Evolutionary conservation across 1,284 basidiomycete species (phyloP).

Genomic region (Pulveroboletus ridleyi): DNA sequence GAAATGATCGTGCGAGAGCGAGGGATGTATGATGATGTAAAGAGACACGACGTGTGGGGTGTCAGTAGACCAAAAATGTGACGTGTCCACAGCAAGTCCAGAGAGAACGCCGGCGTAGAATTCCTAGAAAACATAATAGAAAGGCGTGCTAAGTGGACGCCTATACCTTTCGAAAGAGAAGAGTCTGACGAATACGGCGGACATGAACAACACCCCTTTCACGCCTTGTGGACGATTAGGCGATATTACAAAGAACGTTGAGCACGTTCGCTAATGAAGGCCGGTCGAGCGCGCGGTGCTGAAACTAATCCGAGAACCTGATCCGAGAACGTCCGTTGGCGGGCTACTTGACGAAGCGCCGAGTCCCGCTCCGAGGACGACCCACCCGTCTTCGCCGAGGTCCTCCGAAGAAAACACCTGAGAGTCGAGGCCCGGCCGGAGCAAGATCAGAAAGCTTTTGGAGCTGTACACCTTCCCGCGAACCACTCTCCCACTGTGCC

Average conservation of each 20-base stretch:
- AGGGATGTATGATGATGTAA: constrained; percentile 33
- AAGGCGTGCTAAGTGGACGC: constrained; percentile 22
- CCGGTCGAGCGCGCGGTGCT: constrained; percentile 11
- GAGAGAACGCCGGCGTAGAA: constrained; percentile 19
- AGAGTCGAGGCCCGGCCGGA: constrained; percentile 23
- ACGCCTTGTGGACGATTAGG: constrained; percentile 30
- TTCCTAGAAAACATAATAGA: constrained; percentile 32
- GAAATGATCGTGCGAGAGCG: constrained; percentile 23
- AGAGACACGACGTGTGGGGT: constrained; percentile 28
- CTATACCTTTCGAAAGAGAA: constrained; percentile 34
- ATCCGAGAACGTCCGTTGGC: constrained; percentile 24
- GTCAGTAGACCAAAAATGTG: constrained; percentile 23
- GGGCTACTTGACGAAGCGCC: constrained; percentile 1
- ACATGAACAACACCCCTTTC: constrained; percentile 33
- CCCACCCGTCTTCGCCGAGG: constrained; percentile 22
- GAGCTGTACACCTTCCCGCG: background rate
- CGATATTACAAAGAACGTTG: constrained; percentile 33
- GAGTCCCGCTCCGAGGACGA: constrained; percentile 11
- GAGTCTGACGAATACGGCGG: constrained; percentile 29
- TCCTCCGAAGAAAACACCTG: constrained; percentile 6
- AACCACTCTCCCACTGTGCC: background rate
- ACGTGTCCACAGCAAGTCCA: constrained; percentile 22
- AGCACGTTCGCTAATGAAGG: constrained; percentile 13
- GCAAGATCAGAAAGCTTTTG: constrained; percentile 13
- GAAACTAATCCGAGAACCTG: too few relatives aligned